These are phyloP conservation scores for Irpex lacteus DNA, from an alignment of 1,284 basidiomycete species.

Conservation along the genomic window DNA sequence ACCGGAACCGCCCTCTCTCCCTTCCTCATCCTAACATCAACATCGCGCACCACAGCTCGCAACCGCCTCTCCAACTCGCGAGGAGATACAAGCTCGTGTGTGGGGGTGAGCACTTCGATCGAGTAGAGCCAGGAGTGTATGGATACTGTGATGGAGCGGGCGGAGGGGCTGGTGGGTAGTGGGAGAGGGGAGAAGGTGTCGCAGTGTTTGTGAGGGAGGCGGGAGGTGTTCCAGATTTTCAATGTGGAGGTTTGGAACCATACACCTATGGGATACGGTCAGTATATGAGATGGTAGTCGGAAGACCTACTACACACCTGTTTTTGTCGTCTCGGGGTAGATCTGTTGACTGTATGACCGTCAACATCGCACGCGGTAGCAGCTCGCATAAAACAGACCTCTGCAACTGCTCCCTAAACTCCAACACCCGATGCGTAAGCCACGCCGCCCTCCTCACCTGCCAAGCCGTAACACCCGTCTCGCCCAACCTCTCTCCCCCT, in stretches of 20 bases:
- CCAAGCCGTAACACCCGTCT: slow-evolving; percentile 69
- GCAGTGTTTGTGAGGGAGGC: slow-evolving; percentile 65
- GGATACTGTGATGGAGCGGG: slow-evolving; percentile 66
- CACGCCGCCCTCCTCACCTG: slow-evolving; percentile 87
- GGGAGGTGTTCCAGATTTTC: slow-evolving; percentile 75
- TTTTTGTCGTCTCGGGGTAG: slow-evolving; percentile 54
- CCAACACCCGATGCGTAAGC: slow-evolving; percentile 73
- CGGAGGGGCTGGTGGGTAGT: slow-evolving; percentile 31
- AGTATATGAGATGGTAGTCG: too few relatives aligned
- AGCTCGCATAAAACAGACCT: slow-evolving; percentile 40
- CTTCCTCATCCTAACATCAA: slow-evolving; percentile 43
- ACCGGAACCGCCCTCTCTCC: slow-evolving; percentile 63
- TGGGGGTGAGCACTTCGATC: slow-evolving; percentile 61
- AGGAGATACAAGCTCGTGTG: slow-evolving; percentile 32
- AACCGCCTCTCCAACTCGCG: slow-evolving; percentile 70
- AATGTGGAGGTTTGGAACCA: slow-evolving; percentile 61
- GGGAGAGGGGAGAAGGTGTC: slow-evolving; percentile 60
- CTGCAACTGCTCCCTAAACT: slow-evolving; percentile 75
- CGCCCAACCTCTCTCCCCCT: slow-evolving; percentile 30
- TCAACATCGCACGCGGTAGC: background rate
- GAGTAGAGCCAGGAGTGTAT: slow-evolving; percentile 83
- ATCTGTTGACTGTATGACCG: slow-evolving; percentile 44
- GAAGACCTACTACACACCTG: slow-evolving; percentile 36
- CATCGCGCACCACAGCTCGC: slow-evolving; percentile 70
- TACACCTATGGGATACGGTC: slow-evolving; percentile 45